phyloP scores from a whole-genome alignment of 1,139 yeast species.

The Candida tropicalis region DNA sequence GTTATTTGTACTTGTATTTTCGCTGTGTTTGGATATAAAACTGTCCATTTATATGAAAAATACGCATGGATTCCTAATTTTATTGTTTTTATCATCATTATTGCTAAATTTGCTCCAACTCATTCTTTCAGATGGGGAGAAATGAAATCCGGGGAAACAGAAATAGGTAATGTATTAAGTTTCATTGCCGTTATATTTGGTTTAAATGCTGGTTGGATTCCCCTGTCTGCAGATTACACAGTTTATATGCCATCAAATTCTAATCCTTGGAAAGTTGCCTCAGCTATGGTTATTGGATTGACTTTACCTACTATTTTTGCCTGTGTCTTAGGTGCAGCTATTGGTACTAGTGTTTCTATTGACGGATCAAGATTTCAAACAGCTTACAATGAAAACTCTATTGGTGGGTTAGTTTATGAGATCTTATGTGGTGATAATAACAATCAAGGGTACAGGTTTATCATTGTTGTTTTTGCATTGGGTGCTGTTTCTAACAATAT shows the following conservation, averaged over 20 bases:
- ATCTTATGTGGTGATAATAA: constrained; percentile 30
- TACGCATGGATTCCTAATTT: constrained; percentile 34
- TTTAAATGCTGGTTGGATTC: constrained; percentile 34
- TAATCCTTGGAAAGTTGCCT: constrained; percentile 27
- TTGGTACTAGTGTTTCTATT: constrained; percentile 21
- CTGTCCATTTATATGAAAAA: constrained; percentile 31
- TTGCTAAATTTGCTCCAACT: constrained; percentile 28
- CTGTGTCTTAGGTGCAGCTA: constrained; percentile 32
- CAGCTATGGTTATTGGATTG: constrained; percentile 31
- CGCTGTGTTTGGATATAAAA: constrained; percentile 32
- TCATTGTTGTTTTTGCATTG: constrained; percentile 32
- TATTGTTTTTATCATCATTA: constrained; percentile 28
- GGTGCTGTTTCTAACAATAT: constrained; percentile 32
- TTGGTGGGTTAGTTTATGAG: constrained; percentile 34
- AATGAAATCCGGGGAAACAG: constrained; percentile 43
- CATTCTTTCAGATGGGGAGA: constrained; percentile 27
- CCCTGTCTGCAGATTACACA: constrained; percentile 34
- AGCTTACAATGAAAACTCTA: constrained; percentile 24
- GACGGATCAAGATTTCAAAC: constrained; percentile 22
- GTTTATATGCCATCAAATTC: constrained; percentile 31
- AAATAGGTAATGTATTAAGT: constrained; percentile 34
- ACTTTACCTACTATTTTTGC: constrained; percentile 30
- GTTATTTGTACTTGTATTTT: constrained; percentile 28
- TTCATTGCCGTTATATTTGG: constrained; percentile 32
- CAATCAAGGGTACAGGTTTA: constrained; percentile 35